A percentile compares a stretch with the other conserved stretches of the same genome.
Conservation (phyloP, 306 rosid species). For the Begonia peltatifolia region DNA sequence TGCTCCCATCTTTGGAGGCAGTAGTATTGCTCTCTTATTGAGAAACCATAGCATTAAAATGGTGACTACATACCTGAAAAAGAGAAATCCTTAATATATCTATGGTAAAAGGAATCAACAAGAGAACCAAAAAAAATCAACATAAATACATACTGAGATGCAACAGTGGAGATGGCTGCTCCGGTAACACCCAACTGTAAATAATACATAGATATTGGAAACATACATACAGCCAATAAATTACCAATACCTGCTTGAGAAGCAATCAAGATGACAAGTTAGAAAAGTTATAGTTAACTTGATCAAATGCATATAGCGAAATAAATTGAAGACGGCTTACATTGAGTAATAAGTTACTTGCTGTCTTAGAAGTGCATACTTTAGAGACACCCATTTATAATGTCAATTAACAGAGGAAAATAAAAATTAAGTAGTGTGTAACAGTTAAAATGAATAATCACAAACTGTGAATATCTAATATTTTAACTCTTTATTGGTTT, state of each 20-base stretch:
- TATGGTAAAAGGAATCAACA: constrained; percentile 9
- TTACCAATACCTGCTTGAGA: constrained; percentile 68
- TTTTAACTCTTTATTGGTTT: too few relatives aligned
- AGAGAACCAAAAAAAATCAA: constrained; percentile 2
- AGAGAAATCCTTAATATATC: constrained; percentile 6
- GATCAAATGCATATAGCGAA: constrained; percentile 6
- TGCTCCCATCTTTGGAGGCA: constrained; percentile 77
- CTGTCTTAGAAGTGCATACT: too few relatives aligned
- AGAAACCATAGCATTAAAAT: constrained; percentile 69
- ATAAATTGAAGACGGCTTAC: too few relatives aligned
- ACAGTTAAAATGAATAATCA: too few relatives aligned
- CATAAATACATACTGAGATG: constrained; percentile 68
- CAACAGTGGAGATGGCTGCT: constrained; percentile 80
- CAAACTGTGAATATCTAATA: too few relatives aligned
- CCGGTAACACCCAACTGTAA: constrained; percentile 74
- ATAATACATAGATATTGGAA: constrained; percentile 69
- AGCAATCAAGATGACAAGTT: not conserved
- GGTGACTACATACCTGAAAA: constrained; percentile 66
- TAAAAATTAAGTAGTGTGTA: too few relatives aligned
- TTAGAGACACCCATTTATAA: too few relatives aligned
- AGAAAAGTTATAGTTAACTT: constrained; percentile 3
- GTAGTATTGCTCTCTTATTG: constrained; percentile 51
- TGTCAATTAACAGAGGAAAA: too few relatives aligned
- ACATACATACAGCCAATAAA: constrained; percentile 56
- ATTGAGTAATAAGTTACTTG: too few relatives aligned